Evolutionary conservation across 768 basidiomycete genomes (phyloP).

Genomic region (Boletus rubropictus): DNA sequence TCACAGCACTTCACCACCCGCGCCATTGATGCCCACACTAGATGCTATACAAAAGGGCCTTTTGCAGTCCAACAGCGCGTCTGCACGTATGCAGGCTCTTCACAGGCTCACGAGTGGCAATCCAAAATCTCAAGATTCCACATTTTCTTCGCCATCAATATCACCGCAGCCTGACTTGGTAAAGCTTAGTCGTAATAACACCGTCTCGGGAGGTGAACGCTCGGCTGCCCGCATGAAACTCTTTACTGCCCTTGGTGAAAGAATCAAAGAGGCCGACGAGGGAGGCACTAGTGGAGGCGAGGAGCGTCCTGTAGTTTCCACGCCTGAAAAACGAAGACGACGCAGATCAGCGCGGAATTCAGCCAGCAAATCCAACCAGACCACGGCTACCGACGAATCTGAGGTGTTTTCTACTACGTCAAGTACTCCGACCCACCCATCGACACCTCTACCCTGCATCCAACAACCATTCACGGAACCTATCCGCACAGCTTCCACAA

Average conservation of each 20-base stretch:
- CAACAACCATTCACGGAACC: constrained; percentile 28
- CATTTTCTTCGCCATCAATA: constrained; percentile 43
- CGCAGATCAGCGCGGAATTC: constrained; percentile 46
- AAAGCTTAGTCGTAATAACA: constrained; percentile 63
- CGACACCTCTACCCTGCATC: constrained; percentile 43
- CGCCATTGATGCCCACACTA: constrained; percentile 64
- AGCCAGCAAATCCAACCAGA: constrained; percentile 33
- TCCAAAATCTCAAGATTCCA: constrained; percentile 50
- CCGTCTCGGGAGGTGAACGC: constrained; percentile 77
- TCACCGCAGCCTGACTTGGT: constrained; percentile 47
- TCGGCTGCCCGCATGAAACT: constrained; percentile 64
- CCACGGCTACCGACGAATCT: constrained; percentile 44
- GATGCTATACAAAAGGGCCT: constrained; percentile 75
- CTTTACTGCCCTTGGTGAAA: constrained; percentile 55
- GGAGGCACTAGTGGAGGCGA: constrained; percentile 59
- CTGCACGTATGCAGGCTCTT: constrained; percentile 78
- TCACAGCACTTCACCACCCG: constrained; percentile 59
- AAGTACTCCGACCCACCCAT: constrained; percentile 54
- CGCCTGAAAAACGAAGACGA: constrained; percentile 50
- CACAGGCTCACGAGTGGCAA: constrained; percentile 75
- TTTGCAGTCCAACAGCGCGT: constrained; percentile 84
- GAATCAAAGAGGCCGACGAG: constrained; percentile 55
- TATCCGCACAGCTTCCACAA: constrained; percentile 24
- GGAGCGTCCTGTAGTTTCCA: constrained; percentile 38
- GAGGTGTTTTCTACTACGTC: constrained; percentile 40